Evolutionary conservation across 129 eudicot genomes (phyloP).

Genomic region (Flaveria linearis): DNA sequence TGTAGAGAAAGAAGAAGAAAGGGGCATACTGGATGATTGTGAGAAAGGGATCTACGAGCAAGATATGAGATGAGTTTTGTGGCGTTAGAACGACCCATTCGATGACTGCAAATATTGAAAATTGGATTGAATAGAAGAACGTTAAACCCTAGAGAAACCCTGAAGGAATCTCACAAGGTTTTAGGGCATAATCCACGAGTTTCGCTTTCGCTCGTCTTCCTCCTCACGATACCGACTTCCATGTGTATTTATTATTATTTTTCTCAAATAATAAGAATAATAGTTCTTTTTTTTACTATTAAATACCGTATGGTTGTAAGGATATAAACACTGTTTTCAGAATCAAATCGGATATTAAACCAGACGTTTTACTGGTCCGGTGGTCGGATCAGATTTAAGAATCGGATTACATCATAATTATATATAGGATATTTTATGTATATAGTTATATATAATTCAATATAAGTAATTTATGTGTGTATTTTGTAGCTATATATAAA

Average conservation of each 20-base stretch:
- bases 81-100: slow-evolving; percentile 51
- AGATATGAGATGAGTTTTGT: slow-evolving; percentile 39
- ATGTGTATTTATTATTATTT: background rate
- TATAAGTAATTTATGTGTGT: too few species aligned
- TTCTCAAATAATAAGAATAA: too few species aligned
- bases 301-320: too few species aligned
- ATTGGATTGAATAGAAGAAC: background rate
- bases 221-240: background rate
- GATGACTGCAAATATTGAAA: background rate
- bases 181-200: background rate
- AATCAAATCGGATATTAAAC: too few species aligned
- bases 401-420: too few species aligned
- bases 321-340: too few species aligned
- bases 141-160: slow-evolving; percentile 30
- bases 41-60: slow-evolving; percentile 48
- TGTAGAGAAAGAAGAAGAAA: background rate
- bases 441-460: too few species aligned
- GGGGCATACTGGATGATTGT: slow-evolving; percentile 33
- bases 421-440: too few species aligned
- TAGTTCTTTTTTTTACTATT: too few species aligned
- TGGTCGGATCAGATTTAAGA: too few species aligned
- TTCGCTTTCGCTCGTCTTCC: background rate
- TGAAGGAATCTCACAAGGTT: background rate
- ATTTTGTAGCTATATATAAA: too few species aligned
- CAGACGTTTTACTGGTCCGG: too few species aligned